phyloP scores from a whole-genome alignment of 306 rosid species.

The Argentina anserina region DNA sequence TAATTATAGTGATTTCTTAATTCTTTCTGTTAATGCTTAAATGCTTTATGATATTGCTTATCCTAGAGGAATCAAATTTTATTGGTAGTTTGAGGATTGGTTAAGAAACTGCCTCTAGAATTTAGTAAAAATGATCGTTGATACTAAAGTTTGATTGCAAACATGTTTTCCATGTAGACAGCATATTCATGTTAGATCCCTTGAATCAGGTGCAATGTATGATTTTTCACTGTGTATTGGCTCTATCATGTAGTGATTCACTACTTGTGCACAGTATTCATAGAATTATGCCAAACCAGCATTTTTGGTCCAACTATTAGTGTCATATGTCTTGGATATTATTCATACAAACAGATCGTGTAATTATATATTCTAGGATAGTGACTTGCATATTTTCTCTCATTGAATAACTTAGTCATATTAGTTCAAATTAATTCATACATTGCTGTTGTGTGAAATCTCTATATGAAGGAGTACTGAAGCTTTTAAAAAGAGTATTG shows the following conservation, averaged over 20 bases:
- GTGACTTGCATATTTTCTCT: not conserved
- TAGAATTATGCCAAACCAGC: not conserved
- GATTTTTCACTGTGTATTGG: not conserved
- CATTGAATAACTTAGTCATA: not conserved
- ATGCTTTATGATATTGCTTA: not conserved
- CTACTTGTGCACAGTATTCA: not conserved
- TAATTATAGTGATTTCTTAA: no score
- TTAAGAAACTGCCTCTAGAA: not conserved
- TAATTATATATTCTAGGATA: not conserved
- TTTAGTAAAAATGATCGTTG: not conserved
- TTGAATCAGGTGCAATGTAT: not conserved
- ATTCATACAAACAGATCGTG: not conserved
- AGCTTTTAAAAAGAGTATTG: not conserved
- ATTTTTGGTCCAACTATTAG: not conserved
- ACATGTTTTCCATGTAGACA: no score
- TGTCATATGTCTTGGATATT: not conserved
- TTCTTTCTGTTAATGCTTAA: not conserved
- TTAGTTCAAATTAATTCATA: not conserved
- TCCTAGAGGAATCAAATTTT: not conserved
- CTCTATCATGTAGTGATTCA: not conserved
- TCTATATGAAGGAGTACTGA: not conserved
- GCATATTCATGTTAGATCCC: not conserved
- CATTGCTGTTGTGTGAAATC: not conserved
- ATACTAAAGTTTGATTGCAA: not conserved
- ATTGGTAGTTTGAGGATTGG: not conserved